Evolutionary conservation across 306 rosid species (phyloP).

Genomic region (Cucumis cinereus): DNA sequence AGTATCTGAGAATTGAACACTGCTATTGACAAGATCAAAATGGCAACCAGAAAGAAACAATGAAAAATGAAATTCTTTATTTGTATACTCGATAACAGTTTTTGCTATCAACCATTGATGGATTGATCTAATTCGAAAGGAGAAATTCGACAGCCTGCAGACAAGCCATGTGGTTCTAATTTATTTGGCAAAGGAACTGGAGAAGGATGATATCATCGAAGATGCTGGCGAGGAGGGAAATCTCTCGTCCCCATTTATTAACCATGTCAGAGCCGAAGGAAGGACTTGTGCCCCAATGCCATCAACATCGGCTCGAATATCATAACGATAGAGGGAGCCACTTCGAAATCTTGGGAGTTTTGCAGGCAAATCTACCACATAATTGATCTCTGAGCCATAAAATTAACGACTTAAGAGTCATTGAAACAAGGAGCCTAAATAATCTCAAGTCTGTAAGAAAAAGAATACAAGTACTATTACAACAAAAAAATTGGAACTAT

Average conservation of each 20-base stretch:
- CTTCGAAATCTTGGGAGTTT: not conserved
- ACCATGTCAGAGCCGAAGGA: not conserved
- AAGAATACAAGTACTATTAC: conserved; percentile 4
- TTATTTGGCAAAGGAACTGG: conserved; percentile 1
- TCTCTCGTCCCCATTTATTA: not conserved
- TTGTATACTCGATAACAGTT: not conserved
- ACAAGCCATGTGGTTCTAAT: not conserved
- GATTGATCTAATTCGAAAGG: not conserved
- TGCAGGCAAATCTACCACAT: conserved; percentile 6
- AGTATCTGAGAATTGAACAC: not conserved
- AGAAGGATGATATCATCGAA: not conserved
- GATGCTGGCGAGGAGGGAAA: not conserved
- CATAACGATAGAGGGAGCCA: not conserved
- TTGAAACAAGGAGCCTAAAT: conserved; percentile 6
- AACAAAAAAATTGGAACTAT: conserved; percentile 19
- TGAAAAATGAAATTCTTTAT: not conserved
- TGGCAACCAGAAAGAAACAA: not conserved
- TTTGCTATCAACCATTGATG: not conserved
- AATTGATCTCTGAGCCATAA: conserved; percentile 15
- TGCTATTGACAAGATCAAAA: not conserved
- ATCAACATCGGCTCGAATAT: not conserved
- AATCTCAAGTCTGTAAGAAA: conserved; percentile 8
- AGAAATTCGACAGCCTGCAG: not conserved
- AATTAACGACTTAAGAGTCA: not conserved
- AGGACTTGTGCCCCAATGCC: not conserved